Base-by-base conservation (phyloP, 208 protist species). In the Leptomonas seymouri region DNA sequence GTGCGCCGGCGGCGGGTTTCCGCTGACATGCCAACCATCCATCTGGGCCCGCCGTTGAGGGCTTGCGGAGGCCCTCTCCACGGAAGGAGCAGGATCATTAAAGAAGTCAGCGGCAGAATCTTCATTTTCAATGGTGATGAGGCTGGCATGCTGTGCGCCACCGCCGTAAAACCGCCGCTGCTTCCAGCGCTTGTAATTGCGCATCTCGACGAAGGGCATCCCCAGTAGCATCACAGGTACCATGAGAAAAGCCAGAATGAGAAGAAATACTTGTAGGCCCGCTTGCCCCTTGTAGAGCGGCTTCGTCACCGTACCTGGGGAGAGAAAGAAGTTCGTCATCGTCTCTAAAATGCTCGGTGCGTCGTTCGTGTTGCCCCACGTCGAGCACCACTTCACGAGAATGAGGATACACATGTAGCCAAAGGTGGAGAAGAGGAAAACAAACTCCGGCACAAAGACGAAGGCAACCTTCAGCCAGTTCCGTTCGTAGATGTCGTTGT, bases 371-470 rank as follows among this genome's bases (percentile, higher is more conserved):
- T 93, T 87, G 55, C 76, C 72, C 94, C 93, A 98, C 12, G 91
- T 81, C 30, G 72, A 91, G 46, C 76, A 78, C 98, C 98, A 99
- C 89, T 99, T 99, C 59, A 96, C 76, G 48, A 99, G 80, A 58
- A 99, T 99, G 18, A 99, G 76, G 66, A 99, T 78, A 28, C 85
- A 82, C 87, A 99, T 95, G 82, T 99, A 99, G 51, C 98, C 97
- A 72, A 98, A 98, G 39, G 97, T 97, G 41, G 61, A 80, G 28
- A 84, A 50, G 11, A 99, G 75, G 80, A 99, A 99, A n/a, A 99
- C 49, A 2, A 99, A 76, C 89, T 99, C 93, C 49, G 98, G 98
- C 53, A 99, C 86, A 69, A 98, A 98, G 61, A 98, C 84, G 57
- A 90, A 87, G 36, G 79, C 85, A 31, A 99, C 76, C 56, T 96